Percentiles rank a stretch among this genome's conserved stretches.
Evolutionary conservation across 2,329 filamentous ascomycete genomes (phyloP).

Genomic region (Penicillium brevicompactum): DNA sequence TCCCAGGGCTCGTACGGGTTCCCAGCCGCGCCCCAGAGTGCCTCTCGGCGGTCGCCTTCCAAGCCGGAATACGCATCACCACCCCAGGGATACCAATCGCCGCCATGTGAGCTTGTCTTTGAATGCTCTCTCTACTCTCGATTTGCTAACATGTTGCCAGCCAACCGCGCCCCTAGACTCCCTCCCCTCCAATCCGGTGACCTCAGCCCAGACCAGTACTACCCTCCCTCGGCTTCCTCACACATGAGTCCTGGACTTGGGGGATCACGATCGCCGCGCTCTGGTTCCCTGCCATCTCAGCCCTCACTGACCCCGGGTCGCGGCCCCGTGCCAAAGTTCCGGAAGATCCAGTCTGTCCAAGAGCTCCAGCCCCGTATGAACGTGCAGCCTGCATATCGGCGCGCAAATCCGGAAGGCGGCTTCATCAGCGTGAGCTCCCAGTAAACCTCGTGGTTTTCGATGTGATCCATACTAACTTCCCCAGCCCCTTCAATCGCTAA

Average conservation of each 20-base stretch:
- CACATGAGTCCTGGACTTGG: constrained; percentile 70
- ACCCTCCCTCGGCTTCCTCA: constrained; percentile 69
- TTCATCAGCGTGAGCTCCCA: constrained; percentile 82
- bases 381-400: constrained; percentile 82
- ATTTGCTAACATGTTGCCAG: constrained; percentile 35
- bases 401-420: constrained; percentile 93
- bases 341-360: constrained; percentile 69
- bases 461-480: constrained; percentile 18
- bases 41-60: constrained; percentile 75
- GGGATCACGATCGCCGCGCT: constrained; percentile 53
- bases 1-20: constrained; percentile 54
- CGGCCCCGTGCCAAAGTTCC: constrained; percentile 84
- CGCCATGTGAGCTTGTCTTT: constrained; percentile 52
- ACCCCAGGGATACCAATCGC: constrained; percentile 61
- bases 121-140: neutral
- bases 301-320: constrained; percentile 47
- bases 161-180: constrained; percentile 64
- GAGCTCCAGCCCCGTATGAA: constrained; percentile 85
- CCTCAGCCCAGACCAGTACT: constrained; percentile 68
- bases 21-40: constrained; percentile 53
- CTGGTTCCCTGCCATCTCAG: constrained; percentile 46
- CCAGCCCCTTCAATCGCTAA: constrained; percentile 91
- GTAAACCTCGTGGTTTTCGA: neutral
- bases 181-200: constrained; percentile 73
- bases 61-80: constrained; percentile 62